phyloP scores from a whole-genome alignment of 306 rosid species.

The Lupinus albus region DNA sequence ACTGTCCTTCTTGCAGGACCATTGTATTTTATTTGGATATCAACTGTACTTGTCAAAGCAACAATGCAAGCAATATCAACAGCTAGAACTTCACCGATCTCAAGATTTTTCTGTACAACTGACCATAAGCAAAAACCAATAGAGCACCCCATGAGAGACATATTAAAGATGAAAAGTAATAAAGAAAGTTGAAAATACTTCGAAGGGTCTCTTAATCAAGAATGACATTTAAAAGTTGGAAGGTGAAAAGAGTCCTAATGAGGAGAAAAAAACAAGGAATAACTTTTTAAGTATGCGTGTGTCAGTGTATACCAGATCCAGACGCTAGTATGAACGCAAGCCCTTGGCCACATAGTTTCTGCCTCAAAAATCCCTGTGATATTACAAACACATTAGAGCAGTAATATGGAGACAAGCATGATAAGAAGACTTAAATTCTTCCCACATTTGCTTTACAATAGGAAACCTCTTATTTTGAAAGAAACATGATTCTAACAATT shows the following conservation, averaged over 20 bases:
- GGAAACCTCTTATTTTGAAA: constrained; percentile 3
- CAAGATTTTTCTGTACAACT: constrained; percentile 99
- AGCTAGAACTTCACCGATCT: constrained; percentile 79
- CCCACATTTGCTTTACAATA: constrained; percentile 14
- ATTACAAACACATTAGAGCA: constrained; percentile 32
- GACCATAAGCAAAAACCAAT: constrained; percentile 45
- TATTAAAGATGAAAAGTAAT: constrained; percentile 21
- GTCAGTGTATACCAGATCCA: constrained; percentile 77
- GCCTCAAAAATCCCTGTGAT: constrained; percentile 81
- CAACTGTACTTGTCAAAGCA: constrained; percentile 74
- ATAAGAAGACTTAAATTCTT: constrained; percentile 28
- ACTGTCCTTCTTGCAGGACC: constrained; percentile 87
- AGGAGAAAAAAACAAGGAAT: neutral
- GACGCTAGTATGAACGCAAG: constrained; percentile 90
- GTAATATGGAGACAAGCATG: constrained; percentile 25
- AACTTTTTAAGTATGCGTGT: neutral
- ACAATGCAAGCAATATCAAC: constrained; percentile 94
- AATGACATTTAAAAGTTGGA: constrained; percentile 8
- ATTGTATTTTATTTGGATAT: constrained; percentile 82
- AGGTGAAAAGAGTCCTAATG: neutral
- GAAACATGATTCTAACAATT: neutral
- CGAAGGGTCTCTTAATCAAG: constrained; percentile 9
- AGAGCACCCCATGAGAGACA: constrained; percentile 41
- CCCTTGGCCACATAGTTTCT: constrained; percentile 96
- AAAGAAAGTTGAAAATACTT: constrained; percentile 32